Base-by-base conservation (phyloP, 148 eudicot species). In the Vaccinium myrtillus region DNA sequence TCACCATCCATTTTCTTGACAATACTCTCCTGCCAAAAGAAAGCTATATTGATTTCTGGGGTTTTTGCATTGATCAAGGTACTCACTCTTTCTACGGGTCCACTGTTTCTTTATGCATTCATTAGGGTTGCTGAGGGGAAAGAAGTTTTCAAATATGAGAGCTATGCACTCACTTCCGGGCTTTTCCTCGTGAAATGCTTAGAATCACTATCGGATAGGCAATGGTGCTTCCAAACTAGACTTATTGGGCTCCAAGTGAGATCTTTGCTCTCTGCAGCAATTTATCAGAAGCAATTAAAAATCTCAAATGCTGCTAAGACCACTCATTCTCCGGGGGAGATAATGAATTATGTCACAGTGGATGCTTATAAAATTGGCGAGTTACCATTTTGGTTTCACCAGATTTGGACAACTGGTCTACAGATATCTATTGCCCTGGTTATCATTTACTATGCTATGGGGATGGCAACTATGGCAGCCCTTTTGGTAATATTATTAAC, bases 121-220 rank as follows among this genome's bases (percentile, higher is more conserved):
- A 94, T 96, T 27, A 67, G 90, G 65, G 97, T 96, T 63, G 97
- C 95, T 8, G 97, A 94, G 91, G 98, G 98, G 18, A 82, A 89
- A 23, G 89, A 82, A 83, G 87, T 87, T 81, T 92, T 93, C 82
- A 86, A 86, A 83, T 78, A 91, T 15, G 99, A 96, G 82, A 94
- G 93, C 8, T 94, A 91, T 70, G 11, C 92, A 30, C 84, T 96
- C 78, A 97, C 95, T 48, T 21, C 90, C 55, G 18, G 86, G 3
- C 95, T 96, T 59, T 94, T 93, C 83, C 48, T 92, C 25, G 50
- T 90, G 2, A 96, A 96, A 88, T 82, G 74, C 78, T 39, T 91
- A 32, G 99, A 94, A 80, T 94, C 99, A 1, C 55, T 94, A 30
- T 87, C 97, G 10, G 94, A 94, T 80, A 87, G 98, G 82, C 99